Evolutionary conservation across 257 asterid species (phyloP), one percentile per base, ranked within the genome.

Genomic region (Solanum lignicaule): DNA sequence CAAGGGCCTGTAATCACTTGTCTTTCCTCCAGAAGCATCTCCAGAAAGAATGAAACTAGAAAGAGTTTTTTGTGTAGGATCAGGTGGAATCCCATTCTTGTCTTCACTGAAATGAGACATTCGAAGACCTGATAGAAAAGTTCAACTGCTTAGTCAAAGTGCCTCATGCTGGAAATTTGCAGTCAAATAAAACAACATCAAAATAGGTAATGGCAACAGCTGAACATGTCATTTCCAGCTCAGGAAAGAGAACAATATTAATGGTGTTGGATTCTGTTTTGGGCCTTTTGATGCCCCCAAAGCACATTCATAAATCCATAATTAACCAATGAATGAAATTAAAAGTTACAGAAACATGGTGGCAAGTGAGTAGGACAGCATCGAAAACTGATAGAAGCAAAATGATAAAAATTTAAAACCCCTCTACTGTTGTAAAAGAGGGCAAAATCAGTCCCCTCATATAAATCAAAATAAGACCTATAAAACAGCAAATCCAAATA

Each of bases 21-120:
- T 88, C 78, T 86, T 91, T 87, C 87, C 89, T 88, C 86, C 88
- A 41, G 90, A 86, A 85, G 92, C 82, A 88, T 90, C 91, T 86
- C 94, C 92, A 5, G 94, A 83, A 83, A 93, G 86, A 72, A 94
- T 87, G 90, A 93, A 95, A 91, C 83, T 91, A 43, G 92, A 90
- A 36, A 97, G 96, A 15, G 98, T 95, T 92, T 90, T 97, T 86
- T 97, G 99, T 79, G 94, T 95, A 32, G 98, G 98, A 91, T 95
- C 99, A 82, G 89, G 46, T 83, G 90, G 87, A 86, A 68, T 89
- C 31, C 92, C 93, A 88, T 92, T 93, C 78, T 89, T 87, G 62
- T 95, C 95, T 74, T 95, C 98, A 89, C 73, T 90, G 88, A 97
- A 93, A 86, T 97, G 95, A 86, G 99, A 95, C 93, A 97, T 92